Conservation (phyloP, 1,284 basidiomycete genomes). For the Cryptococcus wingfieldii region DNA sequence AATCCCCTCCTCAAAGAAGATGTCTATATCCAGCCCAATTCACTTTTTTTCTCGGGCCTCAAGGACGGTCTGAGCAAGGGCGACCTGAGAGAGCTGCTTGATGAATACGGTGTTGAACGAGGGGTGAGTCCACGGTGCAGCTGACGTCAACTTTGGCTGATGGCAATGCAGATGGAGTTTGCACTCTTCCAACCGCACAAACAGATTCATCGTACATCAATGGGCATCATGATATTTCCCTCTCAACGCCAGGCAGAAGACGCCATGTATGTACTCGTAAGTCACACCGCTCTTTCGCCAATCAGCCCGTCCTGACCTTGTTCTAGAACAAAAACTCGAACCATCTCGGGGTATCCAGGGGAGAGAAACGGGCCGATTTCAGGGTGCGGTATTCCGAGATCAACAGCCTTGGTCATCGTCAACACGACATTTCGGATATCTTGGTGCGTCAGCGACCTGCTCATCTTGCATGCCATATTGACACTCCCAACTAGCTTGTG, state of each 20-base stretch:
- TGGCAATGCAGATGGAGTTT: background rate
- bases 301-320: background rate
- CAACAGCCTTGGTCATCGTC: background rate
- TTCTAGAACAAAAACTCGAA: background rate
- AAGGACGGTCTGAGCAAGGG: background rate
- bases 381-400: slow-evolving; percentile 6
- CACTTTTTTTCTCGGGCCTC: slow-evolving; percentile 8
- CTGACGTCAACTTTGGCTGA: background rate
- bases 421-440: slow-evolving; percentile 4
- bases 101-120: background rate
- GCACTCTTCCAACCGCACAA: background rate
- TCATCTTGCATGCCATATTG: background rate
- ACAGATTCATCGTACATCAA: background rate
- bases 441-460: background rate
- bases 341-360: background rate
- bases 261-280: slow-evolving; percentile 1
- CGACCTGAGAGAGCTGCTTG: background rate
- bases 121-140: background rate
- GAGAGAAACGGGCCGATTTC: background rate
- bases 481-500: slow-evolving; percentile 5
- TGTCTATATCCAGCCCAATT: slow-evolving; percentile 12
- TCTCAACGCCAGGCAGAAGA: slow-evolving; percentile 4
- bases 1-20: background rate
- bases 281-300: background rate
- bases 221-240: slow-evolving; percentile 1